Evolutionary conservation across 371 early-diverging fungal species (phyloP), one percentile per base, ranked within the genome.

Genomic region (Syncephalis fuscata): DNA sequence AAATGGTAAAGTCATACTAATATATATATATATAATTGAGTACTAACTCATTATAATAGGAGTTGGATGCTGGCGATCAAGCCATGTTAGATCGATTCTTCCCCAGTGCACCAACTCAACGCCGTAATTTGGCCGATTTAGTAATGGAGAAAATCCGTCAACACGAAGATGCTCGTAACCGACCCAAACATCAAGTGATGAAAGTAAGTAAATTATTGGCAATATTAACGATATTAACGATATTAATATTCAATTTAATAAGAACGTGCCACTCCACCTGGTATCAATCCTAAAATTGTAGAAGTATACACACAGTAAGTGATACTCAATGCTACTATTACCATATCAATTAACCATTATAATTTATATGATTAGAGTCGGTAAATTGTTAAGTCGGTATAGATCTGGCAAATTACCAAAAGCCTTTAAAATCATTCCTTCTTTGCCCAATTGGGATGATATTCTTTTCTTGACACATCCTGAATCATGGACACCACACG

Each of bases 361-460:
- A 23, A 19, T 27, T 27, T 51, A 15, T 16, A 22, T 48, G 14
- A 9, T 32, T 44, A 79, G 78, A 56, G 91, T 98, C 43, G 98
- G 96, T 5, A 62, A 82, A 46, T 62, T 96, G 48, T 63, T 98
- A 45, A 76, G 79, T 47, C 79, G 94, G 21, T 96, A 96, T 75
- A 88, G 84, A 58, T 90, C 92, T 17, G 97, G 98, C 36, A 85
- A 84, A 58, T 70, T 96, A 48, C 98, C 98, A 52, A 95, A 95
- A 61, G 90, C 94, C 15, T 98, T 98, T 81, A 98, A 98, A 70
- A 88, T 98, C 52, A 88, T 96, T 46, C 95, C 98, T 8, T 78
- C 88, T 9, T 70, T 98, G 22, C 65, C 70, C 42, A 88, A 96
- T 70, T 98, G 98, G 98, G 92, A 94, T 62, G 91, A 96, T 53